These are phyloP conservation scores for Pestalotiopsis sp. DNA, from an alignment of 2,329 filamentous ascomycete genomes.

Conservation along the genomic window DNA sequence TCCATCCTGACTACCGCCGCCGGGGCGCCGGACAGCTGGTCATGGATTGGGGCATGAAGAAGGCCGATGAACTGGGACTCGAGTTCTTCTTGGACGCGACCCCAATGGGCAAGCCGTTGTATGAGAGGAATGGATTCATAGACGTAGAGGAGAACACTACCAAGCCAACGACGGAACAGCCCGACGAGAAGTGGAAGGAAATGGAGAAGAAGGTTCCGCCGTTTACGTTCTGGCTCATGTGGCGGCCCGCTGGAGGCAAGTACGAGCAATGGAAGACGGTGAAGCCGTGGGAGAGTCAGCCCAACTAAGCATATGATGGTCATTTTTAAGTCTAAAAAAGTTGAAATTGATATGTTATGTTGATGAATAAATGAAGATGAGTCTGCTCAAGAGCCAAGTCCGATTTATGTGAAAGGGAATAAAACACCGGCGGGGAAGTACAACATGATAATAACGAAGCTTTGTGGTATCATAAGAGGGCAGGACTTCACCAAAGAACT, in stretches of 20 bases:
- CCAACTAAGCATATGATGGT: neutral
- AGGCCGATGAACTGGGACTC: constrained; percentile 23
- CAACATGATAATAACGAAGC: too few relatives aligned
- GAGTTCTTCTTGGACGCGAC: constrained; percentile 28
- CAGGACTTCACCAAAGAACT: too few relatives aligned
- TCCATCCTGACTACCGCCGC: constrained; percentile 24
- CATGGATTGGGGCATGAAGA: constrained; percentile 26
- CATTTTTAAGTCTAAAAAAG: neutral
- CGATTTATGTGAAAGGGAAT: too few relatives aligned
- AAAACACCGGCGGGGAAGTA: too few relatives aligned
- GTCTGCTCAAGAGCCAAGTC: too few relatives aligned
- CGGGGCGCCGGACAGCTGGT: constrained; percentile 24
- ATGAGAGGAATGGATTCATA: neutral
- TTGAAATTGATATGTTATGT: too few relatives aligned
- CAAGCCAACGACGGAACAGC: neutral
- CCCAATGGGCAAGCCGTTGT: constrained; percentile 18
- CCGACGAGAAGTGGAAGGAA: constrained; percentile 26
- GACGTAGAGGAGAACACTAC: neutral
- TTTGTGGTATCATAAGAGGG: too few relatives aligned
- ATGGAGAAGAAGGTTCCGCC: constrained; percentile 42
- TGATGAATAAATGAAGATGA: too few relatives aligned
- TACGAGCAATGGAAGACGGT: constrained; percentile 14
- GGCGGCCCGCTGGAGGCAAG: constrained; percentile 18
- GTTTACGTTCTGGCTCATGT: constrained; percentile 25
- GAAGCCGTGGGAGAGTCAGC: neutral